Percentiles rank a stretch among this genome's conserved stretches.
These are phyloP conservation scores for Davidsoniella virescens DNA, from an alignment of 2,329 filamentous ascomycete species.

Conservation along the genomic window DNA sequence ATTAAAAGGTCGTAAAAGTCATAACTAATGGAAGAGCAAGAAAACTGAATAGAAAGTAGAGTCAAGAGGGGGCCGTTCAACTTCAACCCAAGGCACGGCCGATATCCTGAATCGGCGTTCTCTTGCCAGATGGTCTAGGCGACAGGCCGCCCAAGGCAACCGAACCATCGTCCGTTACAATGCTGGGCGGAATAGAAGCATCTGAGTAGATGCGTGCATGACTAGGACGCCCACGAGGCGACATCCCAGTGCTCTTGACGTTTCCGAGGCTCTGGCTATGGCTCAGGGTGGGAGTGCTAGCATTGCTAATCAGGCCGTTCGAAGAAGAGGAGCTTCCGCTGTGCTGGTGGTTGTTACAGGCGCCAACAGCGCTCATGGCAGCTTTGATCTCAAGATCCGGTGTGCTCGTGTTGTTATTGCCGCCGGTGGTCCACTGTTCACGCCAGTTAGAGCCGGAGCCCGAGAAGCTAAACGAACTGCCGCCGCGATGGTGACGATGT, in stretches of 20 bases:
- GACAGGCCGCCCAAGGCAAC: constrained; percentile 29
- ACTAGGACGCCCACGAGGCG: constrained; percentile 3
- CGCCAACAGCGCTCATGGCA: neutral
- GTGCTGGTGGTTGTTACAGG: too few relatives aligned
- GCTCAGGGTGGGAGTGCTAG: constrained; percentile 2
- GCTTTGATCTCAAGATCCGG: neutral
- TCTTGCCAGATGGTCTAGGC: constrained; percentile 25
- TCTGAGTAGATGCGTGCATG: constrained; percentile 29
- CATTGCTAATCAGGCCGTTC: neutral
- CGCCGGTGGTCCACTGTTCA: constrained; percentile 25
- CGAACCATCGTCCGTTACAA: constrained; percentile 30
- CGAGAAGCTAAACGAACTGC: constrained; percentile 30
- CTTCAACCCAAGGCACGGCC: constrained; percentile 40
- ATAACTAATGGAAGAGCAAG: constrained; percentile 3
- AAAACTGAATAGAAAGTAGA: constrained; percentile 5
- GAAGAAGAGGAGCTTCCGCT: too few relatives aligned
- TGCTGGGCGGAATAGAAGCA: constrained; percentile 26
- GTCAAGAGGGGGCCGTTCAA: constrained; percentile 20
- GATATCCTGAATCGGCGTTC: constrained; percentile 29
- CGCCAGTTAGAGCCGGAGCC: constrained; percentile 24
- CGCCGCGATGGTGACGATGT: constrained; percentile 20
- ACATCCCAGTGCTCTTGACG: constrained; percentile 1
- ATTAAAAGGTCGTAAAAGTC: neutral
- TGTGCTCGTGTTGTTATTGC: constrained; percentile 14
- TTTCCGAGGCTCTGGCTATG: constrained; percentile 10